Percentiles rank a stretch among this genome's conserved stretches.
Evolutionary conservation across 1,139 yeast species (phyloP).

Genomic region (Taphrina flavorubra): DNA sequence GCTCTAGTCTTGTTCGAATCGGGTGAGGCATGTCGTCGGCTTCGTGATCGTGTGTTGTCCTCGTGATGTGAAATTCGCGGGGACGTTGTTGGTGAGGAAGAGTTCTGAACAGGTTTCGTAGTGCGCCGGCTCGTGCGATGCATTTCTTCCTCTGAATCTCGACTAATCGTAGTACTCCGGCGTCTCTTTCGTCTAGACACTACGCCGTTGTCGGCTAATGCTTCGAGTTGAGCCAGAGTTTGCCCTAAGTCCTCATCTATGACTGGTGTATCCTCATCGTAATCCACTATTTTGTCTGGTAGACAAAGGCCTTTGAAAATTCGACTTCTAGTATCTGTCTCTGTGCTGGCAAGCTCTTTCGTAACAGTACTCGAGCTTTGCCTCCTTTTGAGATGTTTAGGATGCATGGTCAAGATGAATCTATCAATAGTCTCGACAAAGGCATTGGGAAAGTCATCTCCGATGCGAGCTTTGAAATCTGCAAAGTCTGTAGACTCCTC

Average conservation of each 20-base stretch:
- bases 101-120: neutral
- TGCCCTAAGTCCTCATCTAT: slow-evolving; percentile 8
- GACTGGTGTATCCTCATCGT: slow-evolving; percentile 15
- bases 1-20: neutral
- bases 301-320: slow-evolving; percentile 43
- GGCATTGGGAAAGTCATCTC: slow-evolving; percentile 64
- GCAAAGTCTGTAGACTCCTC: slow-evolving; percentile 56
- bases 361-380: slow-evolving; percentile 17
- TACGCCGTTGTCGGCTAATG: slow-evolving; percentile 8
- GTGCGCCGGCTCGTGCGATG: neutral
- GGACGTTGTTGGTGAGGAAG: neutral
- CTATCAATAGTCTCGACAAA: slow-evolving; percentile 55
- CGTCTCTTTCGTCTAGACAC: slow-evolving; percentile 13
- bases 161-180: slow-evolving; percentile 1
- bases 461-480: slow-evolving; percentile 60
- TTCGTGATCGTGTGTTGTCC: neutral
- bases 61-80: neutral
- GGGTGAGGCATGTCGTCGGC: neutral
- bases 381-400: slow-evolving; percentile 47
- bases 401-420: slow-evolving; percentile 52
- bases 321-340: slow-evolving; percentile 21
- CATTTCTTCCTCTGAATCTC: neutral
- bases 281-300: slow-evolving; percentile 39
- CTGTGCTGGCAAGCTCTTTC: slow-evolving; percentile 13
- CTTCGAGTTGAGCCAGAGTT: slow-evolving; percentile 38